Conservation (phyloP, 768 basidiomycete species). For the Boletus subcaerulescens region DNA sequence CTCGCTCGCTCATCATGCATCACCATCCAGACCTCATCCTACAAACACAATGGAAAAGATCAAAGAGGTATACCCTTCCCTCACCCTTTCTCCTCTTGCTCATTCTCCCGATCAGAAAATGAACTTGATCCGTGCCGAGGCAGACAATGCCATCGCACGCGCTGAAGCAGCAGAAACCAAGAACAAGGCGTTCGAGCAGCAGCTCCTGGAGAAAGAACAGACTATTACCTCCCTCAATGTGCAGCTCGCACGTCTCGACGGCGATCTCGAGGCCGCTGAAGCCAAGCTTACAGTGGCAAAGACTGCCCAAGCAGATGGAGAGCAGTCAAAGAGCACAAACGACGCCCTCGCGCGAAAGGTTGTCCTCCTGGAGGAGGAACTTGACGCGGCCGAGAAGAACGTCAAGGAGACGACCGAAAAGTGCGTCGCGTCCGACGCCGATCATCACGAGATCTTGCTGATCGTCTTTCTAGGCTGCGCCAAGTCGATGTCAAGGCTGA, state of each 20-base stretch:
- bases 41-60: conserved; percentile 44
- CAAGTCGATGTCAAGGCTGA: conserved; percentile 99
- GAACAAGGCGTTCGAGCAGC: conserved; percentile 75
- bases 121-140: conserved; percentile 74
- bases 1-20: conserved; percentile 2
- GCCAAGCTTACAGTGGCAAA: conserved; percentile 63
- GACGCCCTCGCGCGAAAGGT: conserved; percentile 82
- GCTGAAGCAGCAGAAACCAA: conserved; percentile 87
- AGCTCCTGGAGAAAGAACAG: conserved; percentile 79
- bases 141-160: conserved; percentile 73
- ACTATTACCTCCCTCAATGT: conserved; percentile 77
- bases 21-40: conserved; percentile 1
- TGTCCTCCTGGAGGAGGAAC: conserved; percentile 89
- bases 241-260: conserved; percentile 62
- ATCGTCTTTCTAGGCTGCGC: conserved; percentile 59
- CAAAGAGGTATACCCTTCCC: conserved; percentile 36
- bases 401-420: conserved; percentile 95
- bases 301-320: conserved; percentile 59
- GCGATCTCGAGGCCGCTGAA: conserved; percentile 71
- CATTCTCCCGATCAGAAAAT: conserved; percentile 54
- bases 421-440: conserved; percentile 46
- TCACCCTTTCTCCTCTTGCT: neutral
- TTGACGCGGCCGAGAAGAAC: conserved; percentile 94
- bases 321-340: conserved; percentile 63
- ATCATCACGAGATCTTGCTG: conserved; percentile 17